A percentile compares a stretch with the other conserved stretches of the same genome.
Evolutionary conservation across 2,329 filamentous ascomycete species (phyloP).

Genomic region (Exophiala viscosa): DNA sequence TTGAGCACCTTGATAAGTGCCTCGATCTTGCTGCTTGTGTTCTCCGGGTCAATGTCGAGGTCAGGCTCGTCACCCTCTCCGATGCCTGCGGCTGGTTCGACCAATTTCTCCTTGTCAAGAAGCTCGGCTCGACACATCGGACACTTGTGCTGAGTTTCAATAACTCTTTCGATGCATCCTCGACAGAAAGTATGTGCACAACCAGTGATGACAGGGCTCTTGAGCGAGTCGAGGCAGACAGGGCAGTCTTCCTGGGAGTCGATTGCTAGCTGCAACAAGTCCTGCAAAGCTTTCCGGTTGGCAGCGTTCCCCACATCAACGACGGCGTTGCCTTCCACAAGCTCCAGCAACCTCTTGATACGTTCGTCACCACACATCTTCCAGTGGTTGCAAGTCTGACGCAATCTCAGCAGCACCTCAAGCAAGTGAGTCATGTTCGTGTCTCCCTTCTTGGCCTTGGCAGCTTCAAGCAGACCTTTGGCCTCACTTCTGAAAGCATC

Average conservation of each 20-base stretch:
- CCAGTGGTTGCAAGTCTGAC: constrained; percentile 89
- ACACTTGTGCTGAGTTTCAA: constrained; percentile 73
- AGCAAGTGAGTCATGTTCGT: constrained; percentile 70
- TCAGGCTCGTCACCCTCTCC: constrained; percentile 48
- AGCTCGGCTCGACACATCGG: constrained; percentile 77
- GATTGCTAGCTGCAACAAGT: constrained; percentile 70
- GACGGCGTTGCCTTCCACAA: constrained; percentile 64
- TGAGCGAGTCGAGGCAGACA: constrained; percentile 71
- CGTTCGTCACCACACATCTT: constrained; percentile 67
- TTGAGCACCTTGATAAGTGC: constrained; percentile 71
- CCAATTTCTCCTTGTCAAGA: constrained; percentile 56
- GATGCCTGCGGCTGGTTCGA: constrained; percentile 60
- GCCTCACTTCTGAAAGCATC: constrained; percentile 63
- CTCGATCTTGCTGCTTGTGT: constrained; percentile 77
- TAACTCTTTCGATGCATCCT: constrained; percentile 68
- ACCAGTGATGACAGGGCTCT: constrained; percentile 73
- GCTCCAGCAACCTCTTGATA: constrained; percentile 66
- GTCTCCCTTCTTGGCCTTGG: constrained; percentile 41
- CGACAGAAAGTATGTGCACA: constrained; percentile 79
- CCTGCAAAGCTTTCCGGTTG: constrained; percentile 68
- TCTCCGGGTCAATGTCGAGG: constrained; percentile 57
- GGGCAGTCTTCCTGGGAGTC: constrained; percentile 80
- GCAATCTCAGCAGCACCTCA: constrained; percentile 74
- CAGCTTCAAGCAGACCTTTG: constrained; percentile 55
- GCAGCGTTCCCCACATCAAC: constrained; percentile 65